Evolutionary conservation across 2,329 filamentous ascomycete species (phyloP).

Genomic region (Thyridium curvatum): DNA sequence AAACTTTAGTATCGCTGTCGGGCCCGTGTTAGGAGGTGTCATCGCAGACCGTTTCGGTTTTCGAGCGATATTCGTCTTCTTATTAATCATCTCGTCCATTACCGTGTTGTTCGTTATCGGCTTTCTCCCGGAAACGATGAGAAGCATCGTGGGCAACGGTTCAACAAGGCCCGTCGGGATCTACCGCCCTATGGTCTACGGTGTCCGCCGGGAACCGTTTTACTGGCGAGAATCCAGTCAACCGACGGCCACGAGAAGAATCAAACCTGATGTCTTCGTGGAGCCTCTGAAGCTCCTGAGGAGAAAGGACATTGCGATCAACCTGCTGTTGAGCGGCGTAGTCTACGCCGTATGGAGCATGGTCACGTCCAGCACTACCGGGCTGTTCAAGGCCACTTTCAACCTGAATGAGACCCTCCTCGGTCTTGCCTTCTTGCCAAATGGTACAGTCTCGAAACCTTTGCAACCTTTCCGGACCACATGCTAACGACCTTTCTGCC

Average conservation of each 20-base stretch:
- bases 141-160: conserved; percentile 5
- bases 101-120: neutral
- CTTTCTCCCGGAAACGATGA: conserved; percentile 4
- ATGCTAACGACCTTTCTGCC: neutral
- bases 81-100: neutral
- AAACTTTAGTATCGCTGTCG: conserved; percentile 20
- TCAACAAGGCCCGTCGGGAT: conserved; percentile 2
- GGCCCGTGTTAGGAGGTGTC: conserved; percentile 23
- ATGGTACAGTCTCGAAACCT: no score
- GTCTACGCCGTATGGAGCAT: conserved; percentile 30
- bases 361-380: conserved; percentile 35
- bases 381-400: conserved; percentile 22
- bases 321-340: conserved; percentile 26
- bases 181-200: conserved; percentile 2
- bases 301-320: conserved; percentile 36
- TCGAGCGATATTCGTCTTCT: conserved; percentile 6
- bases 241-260: conserved; percentile 6
- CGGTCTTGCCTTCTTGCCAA: conserved; percentile 18
- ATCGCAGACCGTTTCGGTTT: conserved; percentile 7
- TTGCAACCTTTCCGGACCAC: no score
- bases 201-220: neutral
- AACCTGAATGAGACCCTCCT: conserved; percentile 14
- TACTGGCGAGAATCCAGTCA: conserved; percentile 8
- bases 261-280: conserved; percentile 21
- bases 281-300: conserved; percentile 28